Base-by-base conservation (phyloP, 1,139 yeast species). In the Saccharomycopsis hybrid region DNA sequence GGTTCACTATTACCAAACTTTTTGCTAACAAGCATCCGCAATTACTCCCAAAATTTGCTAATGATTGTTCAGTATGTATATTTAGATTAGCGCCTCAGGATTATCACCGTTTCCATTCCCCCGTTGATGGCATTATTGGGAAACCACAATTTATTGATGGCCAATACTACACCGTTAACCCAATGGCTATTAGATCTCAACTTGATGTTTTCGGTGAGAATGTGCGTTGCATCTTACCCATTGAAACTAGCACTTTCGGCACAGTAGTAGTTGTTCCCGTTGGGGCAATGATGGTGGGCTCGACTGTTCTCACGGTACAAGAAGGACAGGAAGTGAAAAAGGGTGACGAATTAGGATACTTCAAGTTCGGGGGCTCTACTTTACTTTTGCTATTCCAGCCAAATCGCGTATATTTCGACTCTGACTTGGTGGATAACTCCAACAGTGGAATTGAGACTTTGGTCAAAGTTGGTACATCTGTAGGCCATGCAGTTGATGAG, bases 251-350 rank as follows among this genome's bases (percentile, higher is more conserved):
- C 43, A 70, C 75, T 29, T 89, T 86, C 65, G 97, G 97, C 0
- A 73, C 77, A 0, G 85, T 92, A 18, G 71, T 86, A 57, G 74
- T 87, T 68, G 78, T 88, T 29, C 81, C 95, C 5, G 88, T 92
- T 5, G 98, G 98, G 29, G 98, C 98, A 1, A 92, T 92, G 97
- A 89, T 92, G 97, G 98, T 92, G 3, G 97, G 97, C 0, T 85
- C 96, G 2, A 89, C 83, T 2, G 76, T 88, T 0, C 66, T 90
- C 37, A 82, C 92, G 0, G 82, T 80, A n/a, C 62, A 74, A 47
- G 77, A 74, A 43, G 88, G 87, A 2, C 80, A 80, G 41, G 46
- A 52, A 0, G 73, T 90, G 4, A 60, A 67, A 13, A 72, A 92
- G 49, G 86, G 92, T 5, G 94, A 86, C 44, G 97, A 92, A 61